Evolutionary conservation across 164 flowering plant species (phyloP).

Genomic region (Tinospora cordifolia): DNA sequence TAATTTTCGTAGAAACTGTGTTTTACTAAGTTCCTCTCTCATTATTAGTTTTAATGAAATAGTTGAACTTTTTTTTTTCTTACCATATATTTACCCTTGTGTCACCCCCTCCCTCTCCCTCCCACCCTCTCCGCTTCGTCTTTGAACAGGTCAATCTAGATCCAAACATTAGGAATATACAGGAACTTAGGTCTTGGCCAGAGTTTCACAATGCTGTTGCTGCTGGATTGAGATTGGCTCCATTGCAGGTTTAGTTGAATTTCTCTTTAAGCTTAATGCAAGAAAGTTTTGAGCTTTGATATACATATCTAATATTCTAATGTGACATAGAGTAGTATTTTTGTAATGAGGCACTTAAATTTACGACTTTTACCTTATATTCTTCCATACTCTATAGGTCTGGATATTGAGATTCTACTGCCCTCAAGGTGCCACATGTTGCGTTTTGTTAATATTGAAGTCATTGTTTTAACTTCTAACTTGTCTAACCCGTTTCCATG

Average conservation of each 20-base stretch:
- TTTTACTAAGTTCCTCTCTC: background rate
- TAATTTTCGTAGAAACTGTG: too few relatives aligned
- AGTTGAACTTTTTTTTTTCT: background rate
- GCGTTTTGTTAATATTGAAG: background rate
- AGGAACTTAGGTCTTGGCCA: constrained; percentile 87
- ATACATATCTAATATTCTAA: background rate
- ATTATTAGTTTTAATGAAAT: background rate
- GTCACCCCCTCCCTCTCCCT: background rate
- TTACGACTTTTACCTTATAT: background rate
- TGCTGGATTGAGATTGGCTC: constrained; percentile 86
- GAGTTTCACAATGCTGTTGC: constrained; percentile 99
- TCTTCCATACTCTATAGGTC: background rate
- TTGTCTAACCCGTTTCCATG: background rate
- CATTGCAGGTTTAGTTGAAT: constrained; percentile 56
- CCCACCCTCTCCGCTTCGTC: too few relatives aligned
- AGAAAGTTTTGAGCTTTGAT: background rate
- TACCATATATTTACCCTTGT: background rate
- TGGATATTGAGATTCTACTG: background rate
- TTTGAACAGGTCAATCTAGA: constrained; percentile 76
- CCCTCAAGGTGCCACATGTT: background rate
- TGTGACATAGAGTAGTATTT: background rate
- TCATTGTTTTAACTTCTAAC: background rate
- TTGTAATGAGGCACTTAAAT: background rate
- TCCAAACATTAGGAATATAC: constrained; percentile 73
- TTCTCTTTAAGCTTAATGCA: background rate